A percentile compares a stretch with the other conserved stretches of the same genome.
Evolutionary conservation across 163 green algal species (phyloP).

Genomic region (Chlorella variabilis): DNA sequence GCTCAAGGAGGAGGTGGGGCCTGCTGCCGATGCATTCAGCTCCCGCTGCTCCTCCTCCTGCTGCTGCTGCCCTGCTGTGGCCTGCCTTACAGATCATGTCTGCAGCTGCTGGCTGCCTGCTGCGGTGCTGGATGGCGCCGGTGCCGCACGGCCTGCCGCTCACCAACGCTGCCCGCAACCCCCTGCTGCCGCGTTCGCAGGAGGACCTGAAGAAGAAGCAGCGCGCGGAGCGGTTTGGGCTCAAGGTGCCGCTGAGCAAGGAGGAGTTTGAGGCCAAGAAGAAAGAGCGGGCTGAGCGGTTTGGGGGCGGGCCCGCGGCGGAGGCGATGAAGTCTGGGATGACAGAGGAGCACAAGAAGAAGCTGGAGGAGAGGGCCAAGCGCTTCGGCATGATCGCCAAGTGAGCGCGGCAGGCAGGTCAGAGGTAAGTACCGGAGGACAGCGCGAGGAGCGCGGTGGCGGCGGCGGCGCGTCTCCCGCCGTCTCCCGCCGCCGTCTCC

Average conservation of each 20-base stretch:
- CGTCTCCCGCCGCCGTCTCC: too few relatives aligned
- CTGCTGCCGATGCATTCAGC: too few relatives aligned
- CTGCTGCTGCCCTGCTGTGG: neutral
- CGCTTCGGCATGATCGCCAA: neutral
- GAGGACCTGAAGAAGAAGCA: constrained; percentile 43
- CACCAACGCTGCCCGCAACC: too few relatives aligned
- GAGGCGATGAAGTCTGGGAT: neutral
- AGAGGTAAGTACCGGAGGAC: too few relatives aligned
- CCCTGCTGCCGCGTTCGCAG: neutral
- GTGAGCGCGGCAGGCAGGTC: neutral
- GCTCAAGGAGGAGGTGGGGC: constrained; percentile 34
- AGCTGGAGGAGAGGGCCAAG: constrained; percentile 46
- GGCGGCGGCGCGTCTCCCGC: too few relatives aligned
- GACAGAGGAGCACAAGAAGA: constrained; percentile 43
- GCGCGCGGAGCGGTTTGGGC: constrained; percentile 30
- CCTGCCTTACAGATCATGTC: too few relatives aligned
- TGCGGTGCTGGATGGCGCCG: too few relatives aligned
- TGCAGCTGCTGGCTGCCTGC: neutral
- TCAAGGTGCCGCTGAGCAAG: constrained; percentile 14
- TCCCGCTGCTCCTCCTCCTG: too few relatives aligned
- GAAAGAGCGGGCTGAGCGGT: constrained; percentile 43
- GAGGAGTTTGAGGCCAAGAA: constrained; percentile 48
- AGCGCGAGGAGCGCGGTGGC: too few relatives aligned
- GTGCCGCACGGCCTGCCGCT: too few relatives aligned
- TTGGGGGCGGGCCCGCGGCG: neutral